phyloP scores from a whole-genome alignment of 2,329 filamentous ascomycete species.

The Trichophyton simii region DNA sequence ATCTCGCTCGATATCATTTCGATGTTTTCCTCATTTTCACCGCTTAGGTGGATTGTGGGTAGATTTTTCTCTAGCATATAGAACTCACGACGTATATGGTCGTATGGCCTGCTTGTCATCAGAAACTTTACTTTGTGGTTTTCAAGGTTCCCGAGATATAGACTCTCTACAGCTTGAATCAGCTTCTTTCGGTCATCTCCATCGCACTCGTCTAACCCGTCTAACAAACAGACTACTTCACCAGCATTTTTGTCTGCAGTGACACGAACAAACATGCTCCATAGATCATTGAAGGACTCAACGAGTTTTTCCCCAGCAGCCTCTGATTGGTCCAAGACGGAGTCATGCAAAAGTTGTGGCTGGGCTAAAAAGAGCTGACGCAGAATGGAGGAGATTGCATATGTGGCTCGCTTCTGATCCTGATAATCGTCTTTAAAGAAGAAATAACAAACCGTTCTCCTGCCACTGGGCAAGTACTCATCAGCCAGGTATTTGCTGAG shows the following conservation, averaged over 20 bases:
- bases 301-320: slow-evolving; percentile 3
- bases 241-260: slow-evolving; percentile 9
- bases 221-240: slow-evolving; percentile 28
- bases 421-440: not conserved
- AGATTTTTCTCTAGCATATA: too few relatives aligned
- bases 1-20: not conserved
- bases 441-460: not conserved
- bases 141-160: slow-evolving; percentile 14
- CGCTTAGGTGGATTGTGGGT: not conserved
- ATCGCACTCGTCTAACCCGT: slow-evolving; percentile 34
- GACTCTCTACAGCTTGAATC: slow-evolving; percentile 15
- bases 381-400: not conserved
- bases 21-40: not conserved
- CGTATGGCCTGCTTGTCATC: slow-evolving; percentile 15
- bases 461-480: slow-evolving; percentile 11
- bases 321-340: slow-evolving; percentile 13
- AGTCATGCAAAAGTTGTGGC: slow-evolving; percentile 12
- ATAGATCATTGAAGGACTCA: slow-evolving; percentile 16
- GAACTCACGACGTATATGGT: not conserved
- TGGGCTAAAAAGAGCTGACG: slow-evolving; percentile 7
- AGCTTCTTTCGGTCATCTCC: slow-evolving; percentile 14
- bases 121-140: slow-evolving; percentile 26
- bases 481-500: slow-evolving; percentile 29
- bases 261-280: slow-evolving; percentile 19
- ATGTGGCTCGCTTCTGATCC: not conserved